Evolutionary conservation across 2,329 filamentous ascomycete species (phyloP).

Genomic region (Calonectria naviculata): DNA sequence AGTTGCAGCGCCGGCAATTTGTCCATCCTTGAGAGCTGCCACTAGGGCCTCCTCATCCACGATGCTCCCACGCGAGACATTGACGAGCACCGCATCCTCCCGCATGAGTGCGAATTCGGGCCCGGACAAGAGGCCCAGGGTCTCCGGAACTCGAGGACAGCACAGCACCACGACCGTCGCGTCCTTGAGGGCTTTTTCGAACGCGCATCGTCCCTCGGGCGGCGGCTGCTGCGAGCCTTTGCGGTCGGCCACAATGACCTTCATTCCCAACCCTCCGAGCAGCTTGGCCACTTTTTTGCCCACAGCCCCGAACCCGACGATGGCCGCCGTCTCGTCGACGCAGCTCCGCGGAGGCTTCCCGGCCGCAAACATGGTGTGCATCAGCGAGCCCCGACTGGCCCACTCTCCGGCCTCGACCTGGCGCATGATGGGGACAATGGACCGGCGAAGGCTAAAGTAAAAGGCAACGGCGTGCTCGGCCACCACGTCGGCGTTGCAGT

Average conservation of each 20-base stretch:
- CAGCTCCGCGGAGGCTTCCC: slow-evolving; percentile 40
- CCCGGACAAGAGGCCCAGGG: background rate
- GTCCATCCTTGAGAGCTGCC: slow-evolving; percentile 6
- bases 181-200: background rate
- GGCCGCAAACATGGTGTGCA: slow-evolving; percentile 13
- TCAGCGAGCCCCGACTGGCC: slow-evolving; percentile 3
- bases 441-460: slow-evolving; percentile 63
- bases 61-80: slow-evolving; percentile 15
- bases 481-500: slow-evolving; percentile 79
- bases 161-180: background rate
- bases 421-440: slow-evolving; percentile 4
- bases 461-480: slow-evolving; percentile 79
- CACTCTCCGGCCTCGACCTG: slow-evolving; percentile 6
- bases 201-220: background rate
- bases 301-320: slow-evolving; percentile 41
- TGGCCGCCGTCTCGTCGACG: slow-evolving; percentile 38
- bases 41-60: slow-evolving; percentile 18
- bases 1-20: slow-evolving; percentile 16
- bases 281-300: slow-evolving; percentile 38
- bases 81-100: slow-evolving; percentile 14
- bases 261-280: slow-evolving; percentile 25
- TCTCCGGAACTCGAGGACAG: slow-evolving; percentile 7
- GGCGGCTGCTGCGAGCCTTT: background rate
- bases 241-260: slow-evolving; percentile 1
- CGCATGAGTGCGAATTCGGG: slow-evolving; percentile 1